These are phyloP conservation scores for Termitomyces sp. DNA, from an alignment of 768 basidiomycete species.

Conservation along the genomic window DNA sequence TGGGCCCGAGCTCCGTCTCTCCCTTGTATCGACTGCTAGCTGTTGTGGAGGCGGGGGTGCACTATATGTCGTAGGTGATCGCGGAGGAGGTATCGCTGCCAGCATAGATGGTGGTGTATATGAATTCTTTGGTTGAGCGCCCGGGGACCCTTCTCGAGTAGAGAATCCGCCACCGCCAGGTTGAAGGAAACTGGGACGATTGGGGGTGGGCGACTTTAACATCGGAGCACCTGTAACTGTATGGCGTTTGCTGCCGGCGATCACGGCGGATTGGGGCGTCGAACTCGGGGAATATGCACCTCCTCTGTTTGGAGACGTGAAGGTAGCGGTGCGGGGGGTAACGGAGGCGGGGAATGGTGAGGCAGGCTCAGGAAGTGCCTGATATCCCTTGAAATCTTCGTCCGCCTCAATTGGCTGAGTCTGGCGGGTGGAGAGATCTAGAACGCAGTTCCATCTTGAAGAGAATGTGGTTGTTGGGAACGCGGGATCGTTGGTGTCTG, in stretches of 20 bases:
- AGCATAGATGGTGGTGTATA: conserved; percentile 32
- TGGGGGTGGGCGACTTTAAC: conserved; percentile 15
- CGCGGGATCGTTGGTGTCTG: conserved; percentile 16
- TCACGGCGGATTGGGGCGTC: conserved; percentile 32
- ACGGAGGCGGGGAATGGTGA: conserved; percentile 68
- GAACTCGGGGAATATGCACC: conserved; percentile 15
- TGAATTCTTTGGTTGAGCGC: conserved; percentile 23
- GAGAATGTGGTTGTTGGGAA: conserved; percentile 77
- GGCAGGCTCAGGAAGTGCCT: conserved; percentile 67
- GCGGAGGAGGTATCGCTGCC: conserved; percentile 34
- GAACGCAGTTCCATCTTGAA: conserved; percentile 87
- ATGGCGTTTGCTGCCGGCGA: conserved; percentile 59
- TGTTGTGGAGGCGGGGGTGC: conserved; percentile 36
- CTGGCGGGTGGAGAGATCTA: conserved; percentile 61
- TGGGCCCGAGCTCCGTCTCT: conserved; percentile 1
- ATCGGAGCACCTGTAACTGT: conserved; percentile 36
- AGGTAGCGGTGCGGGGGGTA: conserved; percentile 19
- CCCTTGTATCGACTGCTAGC: conserved; percentile 4
- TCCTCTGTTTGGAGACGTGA: conserved; percentile 14
- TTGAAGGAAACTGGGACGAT: conserved; percentile 19
- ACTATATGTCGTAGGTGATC: conserved; percentile 54
- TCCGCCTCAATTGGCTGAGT: conserved; percentile 25
- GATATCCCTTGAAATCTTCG: conserved; percentile 32
- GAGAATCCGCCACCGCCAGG: conserved; percentile 7
- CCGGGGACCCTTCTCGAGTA: conserved; percentile 17